A percentile compares a stretch with the other conserved stretches of the same genome.
These are phyloP conservation scores for Endotrypanum monterogeii DNA, from an alignment of 208 protist species.

Conservation along the genomic window DNA sequence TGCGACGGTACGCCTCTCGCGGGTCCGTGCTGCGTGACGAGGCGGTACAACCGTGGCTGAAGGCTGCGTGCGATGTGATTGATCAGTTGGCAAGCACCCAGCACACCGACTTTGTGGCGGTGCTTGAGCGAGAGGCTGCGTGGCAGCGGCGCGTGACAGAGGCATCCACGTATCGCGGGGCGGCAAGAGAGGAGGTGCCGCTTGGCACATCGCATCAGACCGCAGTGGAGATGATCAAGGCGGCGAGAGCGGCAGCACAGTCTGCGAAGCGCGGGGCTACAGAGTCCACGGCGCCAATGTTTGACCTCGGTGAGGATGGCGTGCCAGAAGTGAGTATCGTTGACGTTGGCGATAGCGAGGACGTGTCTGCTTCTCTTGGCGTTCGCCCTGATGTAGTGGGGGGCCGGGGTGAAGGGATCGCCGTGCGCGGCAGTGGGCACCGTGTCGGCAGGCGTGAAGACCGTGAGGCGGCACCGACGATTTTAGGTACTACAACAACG, in stretches of 20 bases:
- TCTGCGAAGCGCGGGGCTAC: neutral
- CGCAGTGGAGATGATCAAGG: neutral
- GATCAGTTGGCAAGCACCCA: conserved; percentile 18
- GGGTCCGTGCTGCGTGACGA: conserved; percentile 12
- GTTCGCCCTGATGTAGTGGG: neutral
- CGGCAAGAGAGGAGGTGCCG: neutral
- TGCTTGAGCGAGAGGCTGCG: conserved; percentile 21
- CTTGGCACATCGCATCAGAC: neutral
- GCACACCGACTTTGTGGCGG: conserved; percentile 12
- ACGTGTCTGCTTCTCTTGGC: neutral
- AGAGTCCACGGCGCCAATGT: neutral
- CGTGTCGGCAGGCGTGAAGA: neutral
- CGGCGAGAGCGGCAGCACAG: neutral
- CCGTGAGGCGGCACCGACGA: neutral
- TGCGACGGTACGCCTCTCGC: conserved; percentile 12
- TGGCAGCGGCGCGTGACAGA: conserved; percentile 9
- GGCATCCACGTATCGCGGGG: neutral
- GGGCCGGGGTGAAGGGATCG: neutral
- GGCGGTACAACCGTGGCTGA: conserved; percentile 15
- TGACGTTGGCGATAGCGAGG: neutral
- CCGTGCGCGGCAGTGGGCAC: neutral
- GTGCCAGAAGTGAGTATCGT: neutral
- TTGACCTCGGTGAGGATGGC: neutral
- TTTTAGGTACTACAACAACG: neutral
- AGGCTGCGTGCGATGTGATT: conserved; percentile 12